Evolutionary conservation across 2,329 filamentous ascomycete genomes (phyloP).

Genomic region (Hawksworthiomyces lignivorus): DNA sequence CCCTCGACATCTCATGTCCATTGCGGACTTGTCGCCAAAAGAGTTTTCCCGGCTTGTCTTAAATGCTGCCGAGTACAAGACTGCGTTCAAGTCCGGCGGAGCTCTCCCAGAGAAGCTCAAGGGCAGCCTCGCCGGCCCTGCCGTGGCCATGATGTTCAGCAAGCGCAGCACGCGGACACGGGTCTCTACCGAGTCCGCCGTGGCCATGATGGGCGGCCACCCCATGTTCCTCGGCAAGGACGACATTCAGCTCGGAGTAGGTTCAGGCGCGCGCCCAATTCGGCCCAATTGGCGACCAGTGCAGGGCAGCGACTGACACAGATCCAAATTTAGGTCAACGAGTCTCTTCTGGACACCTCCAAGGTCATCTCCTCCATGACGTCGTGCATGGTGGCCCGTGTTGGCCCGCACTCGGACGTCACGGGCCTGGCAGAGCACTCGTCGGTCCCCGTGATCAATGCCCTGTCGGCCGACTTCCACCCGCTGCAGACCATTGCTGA

Average conservation of each 20-base stretch:
- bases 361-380: conserved; percentile 93
- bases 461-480: conserved; percentile 83
- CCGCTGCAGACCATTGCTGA: conserved; percentile 93
- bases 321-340: conserved; percentile 81
- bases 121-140: conserved; percentile 62
- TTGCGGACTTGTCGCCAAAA: conserved; percentile 70
- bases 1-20: conserved; percentile 85
- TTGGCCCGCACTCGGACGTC: conserved; percentile 70
- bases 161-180: conserved; percentile 92
- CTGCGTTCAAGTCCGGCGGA: conserved; percentile 58
- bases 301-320: too few species aligned
- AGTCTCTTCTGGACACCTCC: conserved; percentile 87
- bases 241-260: conserved; percentile 88
- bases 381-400: conserved; percentile 72
- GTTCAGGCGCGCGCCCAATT: too few species aligned
- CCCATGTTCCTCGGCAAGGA: conserved; percentile 95
- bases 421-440: conserved; percentile 63
- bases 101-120: conserved; percentile 49
- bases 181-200: conserved; percentile 85
- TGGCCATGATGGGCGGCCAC: conserved; percentile 81
- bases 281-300: too few species aligned
- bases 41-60: conserved; percentile 78
- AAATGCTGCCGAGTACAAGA: conserved; percentile 73
- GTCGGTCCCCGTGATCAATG: conserved; percentile 76
- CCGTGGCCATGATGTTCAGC: conserved; percentile 92